Evolutionary conservation across 805 yeast species (phyloP).

Genomic region (Saccharomycopsis malanga): DNA sequence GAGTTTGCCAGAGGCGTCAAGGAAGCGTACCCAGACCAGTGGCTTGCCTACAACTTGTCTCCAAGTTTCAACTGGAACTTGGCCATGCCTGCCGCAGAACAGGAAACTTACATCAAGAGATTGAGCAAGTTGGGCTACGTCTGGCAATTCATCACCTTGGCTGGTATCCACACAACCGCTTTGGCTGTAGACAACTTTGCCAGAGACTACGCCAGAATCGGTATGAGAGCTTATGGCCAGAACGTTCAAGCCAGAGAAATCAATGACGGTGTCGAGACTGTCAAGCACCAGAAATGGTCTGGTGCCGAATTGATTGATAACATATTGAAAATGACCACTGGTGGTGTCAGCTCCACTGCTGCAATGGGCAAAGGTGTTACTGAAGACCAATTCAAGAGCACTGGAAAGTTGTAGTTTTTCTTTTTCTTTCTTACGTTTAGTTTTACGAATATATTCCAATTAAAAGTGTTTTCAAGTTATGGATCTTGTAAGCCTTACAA

Average conservation of each 20-base stretch:
- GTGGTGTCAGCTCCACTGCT: conserved; percentile 92
- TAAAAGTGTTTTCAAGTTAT: too few species aligned
- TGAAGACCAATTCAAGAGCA: conserved; percentile 79
- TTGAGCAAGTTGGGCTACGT: conserved; percentile 85
- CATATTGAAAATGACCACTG: conserved; percentile 80
- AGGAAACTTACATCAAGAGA: conserved; percentile 82
- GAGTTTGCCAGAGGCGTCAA: conserved; percentile 92
- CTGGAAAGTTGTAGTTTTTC: conserved; percentile 6
- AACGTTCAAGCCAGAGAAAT: conserved; percentile 82
- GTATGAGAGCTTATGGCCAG: conserved; percentile 95
- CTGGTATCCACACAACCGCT: conserved; percentile 95
- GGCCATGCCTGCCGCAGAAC: conserved; percentile 83
- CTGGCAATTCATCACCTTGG: conserved; percentile 97
- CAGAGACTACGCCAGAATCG: conserved; percentile 65
- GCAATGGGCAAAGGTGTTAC: conserved; percentile 99
- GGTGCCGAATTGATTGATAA: conserved; percentile 97
- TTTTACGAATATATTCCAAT: too few species aligned
- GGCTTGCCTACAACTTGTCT: conserved; percentile 95
- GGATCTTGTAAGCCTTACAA: too few species aligned
- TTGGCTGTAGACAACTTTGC: conserved; percentile 84
- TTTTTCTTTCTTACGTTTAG: too few species aligned
- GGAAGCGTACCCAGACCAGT: conserved; percentile 74
- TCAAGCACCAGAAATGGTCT: conserved; percentile 98
- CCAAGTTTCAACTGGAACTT: conserved; percentile 98
- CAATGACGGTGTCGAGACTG: conserved; percentile 85